A percentile compares a stretch with the other conserved stretches of the same genome.
phyloP scores from a whole-genome alignment of 1,284 basidiomycete species.

The Trichosporon sp. region DNA sequence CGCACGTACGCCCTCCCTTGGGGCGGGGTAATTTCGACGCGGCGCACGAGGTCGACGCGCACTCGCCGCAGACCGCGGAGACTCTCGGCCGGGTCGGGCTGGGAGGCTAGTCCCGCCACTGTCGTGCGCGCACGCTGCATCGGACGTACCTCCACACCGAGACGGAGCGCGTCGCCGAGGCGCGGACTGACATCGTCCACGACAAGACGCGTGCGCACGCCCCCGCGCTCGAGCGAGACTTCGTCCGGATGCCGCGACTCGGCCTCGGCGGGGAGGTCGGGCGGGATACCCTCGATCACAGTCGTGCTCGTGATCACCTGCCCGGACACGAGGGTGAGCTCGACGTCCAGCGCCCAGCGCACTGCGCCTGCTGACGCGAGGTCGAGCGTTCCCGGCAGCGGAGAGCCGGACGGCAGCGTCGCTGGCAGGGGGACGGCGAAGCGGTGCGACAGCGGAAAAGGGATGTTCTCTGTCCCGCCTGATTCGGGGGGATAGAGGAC shows the following conservation, averaged over 20 bases:
- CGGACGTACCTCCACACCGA: constrained; percentile 50
- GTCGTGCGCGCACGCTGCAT: constrained; percentile 39
- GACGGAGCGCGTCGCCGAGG: constrained; percentile 42
- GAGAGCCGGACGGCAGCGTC: constrained; percentile 22
- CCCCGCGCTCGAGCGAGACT: constrained; percentile 38
- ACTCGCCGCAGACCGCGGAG: constrained; percentile 48
- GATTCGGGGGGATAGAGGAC: constrained; percentile 40
- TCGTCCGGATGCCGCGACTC: constrained; percentile 27
- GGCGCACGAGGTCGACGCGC: constrained; percentile 48
- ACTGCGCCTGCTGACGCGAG: constrained; percentile 39
- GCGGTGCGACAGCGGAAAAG: constrained; percentile 43
- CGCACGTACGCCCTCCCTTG: constrained; percentile 17
- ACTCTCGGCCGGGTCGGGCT: constrained; percentile 43
- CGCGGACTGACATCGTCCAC: constrained; percentile 41
- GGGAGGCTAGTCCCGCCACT: constrained; percentile 39
- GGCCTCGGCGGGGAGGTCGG: constrained; percentile 29
- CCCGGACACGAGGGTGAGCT: constrained; percentile 35
- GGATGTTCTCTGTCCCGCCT: constrained; percentile 25
- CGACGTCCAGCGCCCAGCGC: constrained; percentile 41
- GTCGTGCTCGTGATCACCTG: constrained; percentile 38
- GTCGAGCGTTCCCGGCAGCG: constrained; percentile 50
- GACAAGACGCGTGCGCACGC: constrained; percentile 42
- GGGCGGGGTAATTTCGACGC: constrained; percentile 35
- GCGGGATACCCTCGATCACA: constrained; percentile 48
- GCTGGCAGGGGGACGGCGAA: constrained; percentile 47